Evolutionary conservation across 2,329 filamentous ascomycete genomes (phyloP).

Genomic region (Fusarium sp.): DNA sequence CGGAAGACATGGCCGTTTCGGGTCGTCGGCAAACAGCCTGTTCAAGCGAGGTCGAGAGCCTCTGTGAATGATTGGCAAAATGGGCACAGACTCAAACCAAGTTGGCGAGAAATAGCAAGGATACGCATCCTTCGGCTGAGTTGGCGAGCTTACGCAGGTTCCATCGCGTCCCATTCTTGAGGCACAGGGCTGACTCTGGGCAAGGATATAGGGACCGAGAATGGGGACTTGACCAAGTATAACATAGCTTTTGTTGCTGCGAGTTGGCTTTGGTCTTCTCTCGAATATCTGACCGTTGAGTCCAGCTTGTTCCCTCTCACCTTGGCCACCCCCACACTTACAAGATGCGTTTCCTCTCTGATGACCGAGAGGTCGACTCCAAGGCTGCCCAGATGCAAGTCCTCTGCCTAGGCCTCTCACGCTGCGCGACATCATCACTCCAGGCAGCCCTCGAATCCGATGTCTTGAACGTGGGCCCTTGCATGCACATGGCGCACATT

Average conservation of each 20-base stretch:
- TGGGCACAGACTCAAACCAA: not conserved
- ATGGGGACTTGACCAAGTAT: not conserved
- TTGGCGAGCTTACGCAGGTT: not conserved
- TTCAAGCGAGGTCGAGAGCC: not conserved
- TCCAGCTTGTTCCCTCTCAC: not conserved
- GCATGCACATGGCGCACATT: conserved; percentile 48
- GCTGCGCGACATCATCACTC: conserved; percentile 50
- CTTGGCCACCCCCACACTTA: not conserved
- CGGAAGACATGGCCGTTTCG: not conserved
- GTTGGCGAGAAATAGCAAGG: not conserved
- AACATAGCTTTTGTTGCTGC: not conserved
- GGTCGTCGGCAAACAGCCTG: not conserved
- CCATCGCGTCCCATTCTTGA: not conserved
- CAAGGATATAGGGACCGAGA: not conserved
- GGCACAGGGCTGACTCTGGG: not conserved
- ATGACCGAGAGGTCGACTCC: conserved; percentile 25
- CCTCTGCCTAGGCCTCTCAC: conserved; percentile 45
- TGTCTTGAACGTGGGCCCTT: conserved; percentile 41
- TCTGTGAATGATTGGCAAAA: not conserved
- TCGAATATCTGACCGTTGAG: not conserved
- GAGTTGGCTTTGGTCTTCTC: not conserved
- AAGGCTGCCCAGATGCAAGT: conserved; percentile 36
- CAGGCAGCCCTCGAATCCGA: conserved; percentile 47
- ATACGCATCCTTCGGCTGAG: not conserved
- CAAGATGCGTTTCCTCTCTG: conserved; percentile 35